Conservation (phyloP, 257 asterid genomes). For the Jacaranda mimosifolia region DNA sequence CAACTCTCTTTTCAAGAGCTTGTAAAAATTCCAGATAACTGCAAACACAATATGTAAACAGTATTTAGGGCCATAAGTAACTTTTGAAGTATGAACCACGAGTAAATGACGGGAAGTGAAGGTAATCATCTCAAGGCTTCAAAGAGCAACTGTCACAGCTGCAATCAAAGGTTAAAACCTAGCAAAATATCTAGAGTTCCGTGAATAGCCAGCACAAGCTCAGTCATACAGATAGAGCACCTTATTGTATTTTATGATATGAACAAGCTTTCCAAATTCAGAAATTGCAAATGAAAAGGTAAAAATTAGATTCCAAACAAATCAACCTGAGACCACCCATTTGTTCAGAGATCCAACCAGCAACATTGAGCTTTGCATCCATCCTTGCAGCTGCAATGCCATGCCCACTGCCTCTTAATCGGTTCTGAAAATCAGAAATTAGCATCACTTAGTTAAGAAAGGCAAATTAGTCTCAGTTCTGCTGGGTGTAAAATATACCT, state of each 20-base stretch:
- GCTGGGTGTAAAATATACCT: conserved; percentile 58
- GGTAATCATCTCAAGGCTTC: conserved; percentile 11
- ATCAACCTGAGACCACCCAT: conserved; percentile 97
- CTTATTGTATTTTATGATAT: conserved; percentile 21
- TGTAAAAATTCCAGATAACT: conserved; percentile 91
- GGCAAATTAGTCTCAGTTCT: conserved; percentile 7
- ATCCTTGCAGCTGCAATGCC: conserved; percentile 95
- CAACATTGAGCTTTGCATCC: conserved; percentile 97
- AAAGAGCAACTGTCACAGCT: conserved; percentile 1
- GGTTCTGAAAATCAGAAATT: conserved; percentile 69
- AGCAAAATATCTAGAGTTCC: conserved; percentile 9
- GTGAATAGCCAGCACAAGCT: conserved; percentile 26
- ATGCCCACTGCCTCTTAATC: conserved; percentile 97
- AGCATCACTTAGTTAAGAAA: conserved; percentile 31
- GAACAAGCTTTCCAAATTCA: conserved; percentile 21
- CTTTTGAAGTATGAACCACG: not conserved
- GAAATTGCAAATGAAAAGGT: conserved; percentile 18
- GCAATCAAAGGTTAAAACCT: conserved; percentile 14
- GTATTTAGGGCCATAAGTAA: conserved; percentile 18
- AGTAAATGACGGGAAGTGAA: conserved; percentile 10
- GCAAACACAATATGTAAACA: conserved; percentile 45
- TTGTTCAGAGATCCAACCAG: conserved; percentile 97
- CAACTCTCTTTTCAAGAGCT: conserved; percentile 81
- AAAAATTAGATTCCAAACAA: conserved; percentile 25
- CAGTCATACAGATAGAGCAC: not conserved